Percentiles rank a stretch among this genome's conserved stretches.
Conservation (phyloP, 129 eudicot species). For the Flaveria ramosissima region DNA sequence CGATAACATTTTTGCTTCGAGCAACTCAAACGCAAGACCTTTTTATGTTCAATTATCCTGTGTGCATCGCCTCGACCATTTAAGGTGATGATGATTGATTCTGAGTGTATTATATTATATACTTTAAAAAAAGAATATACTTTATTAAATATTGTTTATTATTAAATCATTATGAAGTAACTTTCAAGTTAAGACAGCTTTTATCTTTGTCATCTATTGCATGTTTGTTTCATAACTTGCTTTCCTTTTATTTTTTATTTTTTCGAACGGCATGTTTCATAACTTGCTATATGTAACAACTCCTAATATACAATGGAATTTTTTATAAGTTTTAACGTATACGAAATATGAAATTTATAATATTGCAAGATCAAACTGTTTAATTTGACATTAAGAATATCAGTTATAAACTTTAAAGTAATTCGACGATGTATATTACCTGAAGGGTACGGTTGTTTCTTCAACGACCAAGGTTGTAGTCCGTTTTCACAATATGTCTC, state of each 20-base stretch:
- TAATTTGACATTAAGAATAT: not conserved
- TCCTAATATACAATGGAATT: not conserved
- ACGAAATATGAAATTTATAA: not conserved
- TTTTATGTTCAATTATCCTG: too few species aligned
- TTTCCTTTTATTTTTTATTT: too few species aligned
- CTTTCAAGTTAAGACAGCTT: slow-evolving; percentile 35
- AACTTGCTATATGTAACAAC: slow-evolving; percentile 4
- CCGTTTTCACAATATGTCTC: slow-evolving; percentile 83
- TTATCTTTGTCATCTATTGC: slow-evolving; percentile 21
- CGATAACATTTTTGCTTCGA: too few species aligned
- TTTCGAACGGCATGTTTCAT: not conserved
- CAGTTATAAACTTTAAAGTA: not conserved
- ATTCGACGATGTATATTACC: slow-evolving; percentile 38
- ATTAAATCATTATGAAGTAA: slow-evolving; percentile 24
- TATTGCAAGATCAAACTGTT: not conserved
- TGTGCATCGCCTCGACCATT: too few species aligned
- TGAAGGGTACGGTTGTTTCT: slow-evolving; percentile 74
- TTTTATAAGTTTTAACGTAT: not conserved
- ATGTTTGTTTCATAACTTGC: slow-evolving; percentile 18
- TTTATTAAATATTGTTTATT: slow-evolving; percentile 8
- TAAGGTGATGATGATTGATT: too few species aligned
- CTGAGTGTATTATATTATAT: not conserved
- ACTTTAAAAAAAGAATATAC: slow-evolving; percentile 1
- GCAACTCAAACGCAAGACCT: too few species aligned
- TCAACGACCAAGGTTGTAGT: slow-evolving; percentile 69